phyloP scores from a whole-genome alignment of 2,329 filamentous ascomycete species.

The Curvularia lunata region DNA sequence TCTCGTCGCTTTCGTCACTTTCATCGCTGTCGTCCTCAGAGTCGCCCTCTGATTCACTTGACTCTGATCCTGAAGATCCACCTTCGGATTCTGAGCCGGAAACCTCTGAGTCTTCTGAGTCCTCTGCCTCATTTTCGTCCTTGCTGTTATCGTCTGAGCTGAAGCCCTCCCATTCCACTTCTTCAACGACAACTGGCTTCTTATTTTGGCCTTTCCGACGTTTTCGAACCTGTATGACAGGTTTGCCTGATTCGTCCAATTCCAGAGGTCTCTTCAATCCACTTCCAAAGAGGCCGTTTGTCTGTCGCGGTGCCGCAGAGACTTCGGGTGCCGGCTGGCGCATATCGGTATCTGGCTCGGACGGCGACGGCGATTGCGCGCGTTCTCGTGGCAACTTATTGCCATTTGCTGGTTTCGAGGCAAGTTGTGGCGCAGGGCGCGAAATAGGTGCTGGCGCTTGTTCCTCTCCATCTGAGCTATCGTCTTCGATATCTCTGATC shows the following conservation, averaged over 20 bases:
- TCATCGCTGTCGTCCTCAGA: constrained; percentile 47
- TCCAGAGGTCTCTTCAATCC: constrained; percentile 89
- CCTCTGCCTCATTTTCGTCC: constrained; percentile 35
- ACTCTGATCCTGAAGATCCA: constrained; percentile 22
- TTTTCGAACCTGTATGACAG: constrained; percentile 82
- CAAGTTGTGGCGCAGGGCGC: not conserved
- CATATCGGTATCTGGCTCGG: constrained; percentile 24
- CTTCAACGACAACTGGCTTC: constrained; percentile 46
- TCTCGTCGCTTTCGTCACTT: constrained; percentile 38
- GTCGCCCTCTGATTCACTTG: constrained; percentile 26
- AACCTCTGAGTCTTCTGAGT: constrained; percentile 7
- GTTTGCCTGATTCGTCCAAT: constrained; percentile 76
- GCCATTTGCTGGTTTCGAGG: constrained; percentile 4
- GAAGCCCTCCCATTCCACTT: constrained; percentile 68
- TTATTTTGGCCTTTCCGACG: constrained; percentile 62
- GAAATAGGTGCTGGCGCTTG: not conserved
- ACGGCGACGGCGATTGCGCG: constrained; percentile 24
- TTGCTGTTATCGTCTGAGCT: constrained; percentile 55
- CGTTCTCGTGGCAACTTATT: constrained; percentile 18
- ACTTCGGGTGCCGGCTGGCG: constrained; percentile 1
- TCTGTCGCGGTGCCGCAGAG: constrained; percentile 8
- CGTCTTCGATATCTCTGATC: constrained; percentile 29
- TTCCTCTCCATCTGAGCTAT: constrained; percentile 38
- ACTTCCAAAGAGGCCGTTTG: constrained; percentile 62
- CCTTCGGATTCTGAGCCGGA: constrained; percentile 19